A percentile compares a stretch with the other conserved stretches of the same genome.
Conservation (phyloP, 352 stramenopile genomes). For the Vaucheria bursata region DNA sequence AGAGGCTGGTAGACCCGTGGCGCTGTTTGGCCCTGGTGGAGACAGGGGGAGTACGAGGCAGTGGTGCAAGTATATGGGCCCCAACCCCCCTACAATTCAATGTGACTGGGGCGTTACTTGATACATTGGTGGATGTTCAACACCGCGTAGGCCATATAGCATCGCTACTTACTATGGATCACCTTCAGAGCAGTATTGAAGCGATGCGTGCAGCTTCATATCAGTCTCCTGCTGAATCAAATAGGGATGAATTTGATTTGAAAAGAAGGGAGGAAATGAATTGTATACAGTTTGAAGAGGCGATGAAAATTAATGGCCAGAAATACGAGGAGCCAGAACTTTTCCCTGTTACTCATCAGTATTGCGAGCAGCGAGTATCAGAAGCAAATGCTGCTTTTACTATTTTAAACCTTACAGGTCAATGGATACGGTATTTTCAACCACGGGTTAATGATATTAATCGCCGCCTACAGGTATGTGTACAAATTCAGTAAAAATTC, state of each 20-base stretch:
- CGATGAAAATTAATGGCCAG: too few relatives aligned
- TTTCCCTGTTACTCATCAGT: constrained; percentile 54
- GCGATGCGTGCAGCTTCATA: constrained; percentile 13
- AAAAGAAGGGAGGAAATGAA: too few relatives aligned
- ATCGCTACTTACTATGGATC: constrained; percentile 7
- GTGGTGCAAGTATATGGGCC: constrained; percentile 58
- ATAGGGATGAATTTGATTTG: not conserved
- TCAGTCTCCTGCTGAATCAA: not conserved
- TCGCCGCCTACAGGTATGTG: constrained; percentile 19
- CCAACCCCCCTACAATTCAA: constrained; percentile 65
- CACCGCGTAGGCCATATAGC: constrained; percentile 22
- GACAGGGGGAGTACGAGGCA: constrained; percentile 54
- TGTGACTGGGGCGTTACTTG: constrained; percentile 59
- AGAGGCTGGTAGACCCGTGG: constrained; percentile 66
- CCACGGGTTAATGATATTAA: constrained; percentile 21
- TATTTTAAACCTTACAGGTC: constrained; percentile 63
- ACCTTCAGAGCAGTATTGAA: constrained; percentile 15
- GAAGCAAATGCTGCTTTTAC: constrained; percentile 65
- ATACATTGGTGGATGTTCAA: constrained; percentile 50
- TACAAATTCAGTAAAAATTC: too few relatives aligned
- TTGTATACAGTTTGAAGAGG: too few relatives aligned
- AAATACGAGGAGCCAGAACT: too few relatives aligned
- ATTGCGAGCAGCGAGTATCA: constrained; percentile 50
- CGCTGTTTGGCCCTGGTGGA: constrained; percentile 49
- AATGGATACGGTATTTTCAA: constrained; percentile 61